Evolutionary conservation across 345 rosid genomes (phyloP).

Genomic region (Euphorbia tirucalli): DNA sequence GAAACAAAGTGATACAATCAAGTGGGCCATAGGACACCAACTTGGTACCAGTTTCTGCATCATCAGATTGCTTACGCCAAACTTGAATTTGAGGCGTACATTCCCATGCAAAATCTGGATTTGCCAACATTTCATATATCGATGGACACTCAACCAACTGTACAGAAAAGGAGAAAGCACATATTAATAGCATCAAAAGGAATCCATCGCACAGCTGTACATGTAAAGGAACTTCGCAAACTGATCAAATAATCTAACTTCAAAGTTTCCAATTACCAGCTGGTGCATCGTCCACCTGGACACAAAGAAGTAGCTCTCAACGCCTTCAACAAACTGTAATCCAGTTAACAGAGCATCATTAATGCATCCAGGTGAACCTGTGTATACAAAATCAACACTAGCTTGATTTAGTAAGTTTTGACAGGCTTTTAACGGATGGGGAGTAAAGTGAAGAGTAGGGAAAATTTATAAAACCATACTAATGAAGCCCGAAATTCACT

Average conservation of each 20-base stretch:
- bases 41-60: conserved; percentile 40
- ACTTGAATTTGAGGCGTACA: conserved; percentile 67
- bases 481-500: too few relatives aligned
- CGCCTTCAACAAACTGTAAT: conserved; percentile 85
- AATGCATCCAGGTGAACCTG: conserved; percentile 89
- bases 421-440: too few relatives aligned
- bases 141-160: conserved; percentile 90
- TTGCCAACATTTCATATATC: conserved; percentile 83
- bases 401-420: too few relatives aligned
- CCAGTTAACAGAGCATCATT: conserved; percentile 88
- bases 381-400: too few relatives aligned
- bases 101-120: conserved; percentile 71
- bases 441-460: too few relatives aligned
- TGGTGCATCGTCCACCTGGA: conserved; percentile 95
- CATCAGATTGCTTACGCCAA: conserved; percentile 56
- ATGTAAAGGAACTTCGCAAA: background rate
- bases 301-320: conserved; percentile 81
- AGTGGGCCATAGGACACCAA: conserved; percentile 54
- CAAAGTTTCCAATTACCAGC: conserved; percentile 49
- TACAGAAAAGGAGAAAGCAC: conserved; percentile 13
- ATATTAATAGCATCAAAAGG: background rate
- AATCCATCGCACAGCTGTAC: background rate
- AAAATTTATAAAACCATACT: too few relatives aligned
- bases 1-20: conserved; percentile 55
- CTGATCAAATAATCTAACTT: background rate